Conservation (phyloP, 2,329 filamentous ascomycete genomes). For the Aspergillus floridensis region DNA sequence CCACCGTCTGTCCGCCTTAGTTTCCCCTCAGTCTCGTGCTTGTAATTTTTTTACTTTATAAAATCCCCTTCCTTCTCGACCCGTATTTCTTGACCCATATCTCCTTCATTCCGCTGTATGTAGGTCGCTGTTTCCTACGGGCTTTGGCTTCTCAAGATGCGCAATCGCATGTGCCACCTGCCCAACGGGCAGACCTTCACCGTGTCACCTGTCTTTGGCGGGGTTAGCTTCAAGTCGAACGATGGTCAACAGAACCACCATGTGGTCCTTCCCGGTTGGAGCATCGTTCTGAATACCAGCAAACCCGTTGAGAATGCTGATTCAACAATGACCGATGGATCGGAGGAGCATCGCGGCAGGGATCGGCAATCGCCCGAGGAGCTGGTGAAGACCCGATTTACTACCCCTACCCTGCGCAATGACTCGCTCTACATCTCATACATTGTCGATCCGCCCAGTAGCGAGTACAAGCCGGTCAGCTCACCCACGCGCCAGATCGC, state of each 20-base stretch:
- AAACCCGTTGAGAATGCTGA: conserved; percentile 46
- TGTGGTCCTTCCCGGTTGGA: conserved; percentile 77
- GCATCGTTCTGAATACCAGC: conserved; percentile 71
- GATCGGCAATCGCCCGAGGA: conserved; percentile 23
- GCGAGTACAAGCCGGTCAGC: conserved; percentile 73
- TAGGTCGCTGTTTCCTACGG: background rate
- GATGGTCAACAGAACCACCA: conserved; percentile 67
- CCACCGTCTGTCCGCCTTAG: background rate
- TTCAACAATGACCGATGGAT: conserved; percentile 17
- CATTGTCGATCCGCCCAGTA: conserved; percentile 77
- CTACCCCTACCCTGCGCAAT: conserved; percentile 68
- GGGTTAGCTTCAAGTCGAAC: conserved; percentile 82
- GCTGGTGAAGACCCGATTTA: conserved; percentile 52
- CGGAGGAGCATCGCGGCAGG: conserved; percentile 14
- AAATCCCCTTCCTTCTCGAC: background rate
- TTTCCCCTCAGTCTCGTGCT: background rate
- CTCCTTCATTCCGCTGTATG: background rate
- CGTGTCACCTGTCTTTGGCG: conserved; percentile 84
- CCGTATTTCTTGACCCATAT: background rate
- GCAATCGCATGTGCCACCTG: conserved; percentile 52
- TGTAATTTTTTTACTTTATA: background rate
- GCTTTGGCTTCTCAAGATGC: conserved; percentile 18
- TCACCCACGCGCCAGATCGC: conserved; percentile 87
- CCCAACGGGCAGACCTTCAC: conserved; percentile 85
- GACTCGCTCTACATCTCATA: conserved; percentile 90